Conservation (phyloP, 2,329 filamentous ascomycete genomes). For the Monosporascus sp. region DNA sequence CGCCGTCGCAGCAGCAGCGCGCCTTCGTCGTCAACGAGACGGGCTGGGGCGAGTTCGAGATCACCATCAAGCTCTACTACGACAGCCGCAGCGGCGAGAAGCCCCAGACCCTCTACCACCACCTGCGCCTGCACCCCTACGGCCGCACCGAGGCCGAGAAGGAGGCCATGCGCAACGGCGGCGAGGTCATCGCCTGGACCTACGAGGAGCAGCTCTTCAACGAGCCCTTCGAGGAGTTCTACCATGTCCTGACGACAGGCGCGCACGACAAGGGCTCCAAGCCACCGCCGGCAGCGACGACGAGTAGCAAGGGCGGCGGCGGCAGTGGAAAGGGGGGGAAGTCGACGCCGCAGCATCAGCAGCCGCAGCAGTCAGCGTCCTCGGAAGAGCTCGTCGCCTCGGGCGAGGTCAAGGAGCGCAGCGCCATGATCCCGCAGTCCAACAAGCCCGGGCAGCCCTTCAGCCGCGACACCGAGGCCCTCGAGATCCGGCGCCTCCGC, state of each 20-base stretch:
- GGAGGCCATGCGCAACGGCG: slow-evolving; percentile 54
- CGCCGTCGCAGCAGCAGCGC: slow-evolving; percentile 45
- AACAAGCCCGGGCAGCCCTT: slow-evolving; percentile 67
- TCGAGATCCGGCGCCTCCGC: slow-evolving; percentile 55
- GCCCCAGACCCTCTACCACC: slow-evolving; percentile 91
- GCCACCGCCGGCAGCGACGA: slow-evolving; percentile 17
- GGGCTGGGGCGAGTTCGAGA: slow-evolving; percentile 97
- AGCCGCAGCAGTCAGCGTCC: not conserved
- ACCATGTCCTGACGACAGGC: slow-evolving; percentile 75
- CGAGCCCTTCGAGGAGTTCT: slow-evolving; percentile 90
- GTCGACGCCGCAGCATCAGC: slow-evolving; percentile 11
- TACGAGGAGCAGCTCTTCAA: slow-evolving; percentile 97
- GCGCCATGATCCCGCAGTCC: slow-evolving; percentile 67
- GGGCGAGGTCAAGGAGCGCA: slow-evolving; percentile 50
- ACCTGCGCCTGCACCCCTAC: slow-evolving; percentile 85
- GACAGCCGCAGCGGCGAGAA: slow-evolving; percentile 84
- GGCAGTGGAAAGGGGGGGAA: slow-evolving; percentile 49
- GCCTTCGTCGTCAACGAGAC: slow-evolving; percentile 82
- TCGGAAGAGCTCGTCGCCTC: slow-evolving; percentile 9
- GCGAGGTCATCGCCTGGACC: slow-evolving; percentile 68
- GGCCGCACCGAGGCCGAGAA: slow-evolving; percentile 73
- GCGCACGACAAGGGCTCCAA: slow-evolving; percentile 45
- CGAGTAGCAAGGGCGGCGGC: slow-evolving; percentile 47
- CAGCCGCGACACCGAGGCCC: slow-evolving; percentile 63
- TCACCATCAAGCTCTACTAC: slow-evolving; percentile 93